Evolutionary conservation across 2,329 filamentous ascomycete genomes (phyloP).

Genomic region (Hypoxylon sp.): DNA sequence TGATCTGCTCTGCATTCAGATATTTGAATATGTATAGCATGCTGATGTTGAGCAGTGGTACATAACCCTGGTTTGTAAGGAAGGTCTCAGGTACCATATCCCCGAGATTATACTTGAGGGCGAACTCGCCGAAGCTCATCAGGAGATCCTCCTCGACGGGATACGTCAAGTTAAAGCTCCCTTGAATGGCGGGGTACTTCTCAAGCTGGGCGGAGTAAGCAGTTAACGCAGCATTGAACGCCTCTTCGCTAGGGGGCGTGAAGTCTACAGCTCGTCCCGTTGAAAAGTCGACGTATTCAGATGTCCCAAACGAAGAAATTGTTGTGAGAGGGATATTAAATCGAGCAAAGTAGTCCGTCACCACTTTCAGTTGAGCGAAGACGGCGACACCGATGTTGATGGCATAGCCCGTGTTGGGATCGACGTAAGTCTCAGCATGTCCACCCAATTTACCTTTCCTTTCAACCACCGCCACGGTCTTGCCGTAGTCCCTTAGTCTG

Average conservation of each 20-base stretch:
- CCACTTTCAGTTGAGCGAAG: slow-evolving; percentile 10
- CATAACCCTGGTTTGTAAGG: neutral
- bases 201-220: neutral
- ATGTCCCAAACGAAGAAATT: neutral
- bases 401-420: slow-evolving; percentile 4
- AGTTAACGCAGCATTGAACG: neutral
- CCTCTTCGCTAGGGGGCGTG: neutral
- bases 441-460: slow-evolving; percentile 52
- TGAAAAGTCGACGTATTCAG: slow-evolving; percentile 22
- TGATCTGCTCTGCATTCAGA: neutral
- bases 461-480: slow-evolving; percentile 57
- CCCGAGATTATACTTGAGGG: slow-evolving; percentile 36
- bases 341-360: slow-evolving; percentile 24
- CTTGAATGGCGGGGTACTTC: slow-evolving; percentile 31
- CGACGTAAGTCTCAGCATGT: slow-evolving; percentile 39
- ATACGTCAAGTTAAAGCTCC: slow-evolving; percentile 34
- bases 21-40: slow-evolving; percentile 40
- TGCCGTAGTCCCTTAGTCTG: slow-evolving; percentile 51
- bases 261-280: neutral
- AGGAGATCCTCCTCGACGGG: slow-evolving; percentile 39
- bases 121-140: slow-evolving; percentile 38
- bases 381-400: neutral
- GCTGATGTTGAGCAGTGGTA: neutral
- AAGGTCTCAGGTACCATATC: slow-evolving; percentile 14
- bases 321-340: slow-evolving; percentile 16